Percentiles rank a stretch among this genome's conserved stretches.
phyloP scores from a whole-genome alignment of 192 early-diverging fungal species.

The Entomortierella beljakovae region DNA sequence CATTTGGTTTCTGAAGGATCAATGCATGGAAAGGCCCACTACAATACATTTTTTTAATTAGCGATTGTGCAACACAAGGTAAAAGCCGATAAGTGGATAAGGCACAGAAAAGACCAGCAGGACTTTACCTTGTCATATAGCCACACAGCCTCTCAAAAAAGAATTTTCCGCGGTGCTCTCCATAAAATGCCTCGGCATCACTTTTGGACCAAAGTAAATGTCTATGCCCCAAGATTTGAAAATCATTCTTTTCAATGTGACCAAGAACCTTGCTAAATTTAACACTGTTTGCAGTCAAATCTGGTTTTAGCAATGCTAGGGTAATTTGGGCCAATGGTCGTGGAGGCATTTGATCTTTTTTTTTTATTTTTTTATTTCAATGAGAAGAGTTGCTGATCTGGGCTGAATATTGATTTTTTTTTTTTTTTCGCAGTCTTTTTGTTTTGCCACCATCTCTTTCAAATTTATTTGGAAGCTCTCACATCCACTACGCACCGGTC shows the following conservation, averaged over 20 bases:
- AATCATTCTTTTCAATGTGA: slow-evolving; percentile 54
- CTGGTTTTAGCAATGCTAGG: slow-evolving; percentile 79
- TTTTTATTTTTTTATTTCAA: too few species aligned
- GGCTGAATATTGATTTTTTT: not conserved
- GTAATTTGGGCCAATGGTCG: slow-evolving; percentile 63
- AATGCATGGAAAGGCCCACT: slow-evolving; percentile 72
- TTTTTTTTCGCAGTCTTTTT: not conserved
- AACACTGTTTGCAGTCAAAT: slow-evolving; percentile 71
- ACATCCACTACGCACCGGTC: too few species aligned
- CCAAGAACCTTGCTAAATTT: slow-evolving; percentile 54
- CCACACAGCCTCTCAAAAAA: slow-evolving; percentile 76
- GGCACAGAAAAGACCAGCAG: not conserved
- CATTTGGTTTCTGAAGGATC: slow-evolving; percentile 67
- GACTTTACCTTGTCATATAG: slow-evolving; percentile 76
- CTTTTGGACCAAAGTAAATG: slow-evolving; percentile 63
- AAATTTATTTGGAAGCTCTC: not conserved
- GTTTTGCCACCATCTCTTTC: not conserved
- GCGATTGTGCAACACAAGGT: not conserved
- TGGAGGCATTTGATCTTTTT: slow-evolving; percentile 37
- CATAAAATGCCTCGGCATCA: slow-evolving; percentile 74
- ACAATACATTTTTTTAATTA: not conserved
- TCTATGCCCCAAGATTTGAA: slow-evolving; percentile 57
- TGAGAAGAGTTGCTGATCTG: not conserved
- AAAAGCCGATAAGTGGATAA: not conserved
- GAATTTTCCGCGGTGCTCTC: slow-evolving; percentile 73